Evolutionary conservation across 768 basidiomycete species (phyloP), one percentile per base, ranked within the genome.

Genomic region (Suillus brevipes): DNA sequence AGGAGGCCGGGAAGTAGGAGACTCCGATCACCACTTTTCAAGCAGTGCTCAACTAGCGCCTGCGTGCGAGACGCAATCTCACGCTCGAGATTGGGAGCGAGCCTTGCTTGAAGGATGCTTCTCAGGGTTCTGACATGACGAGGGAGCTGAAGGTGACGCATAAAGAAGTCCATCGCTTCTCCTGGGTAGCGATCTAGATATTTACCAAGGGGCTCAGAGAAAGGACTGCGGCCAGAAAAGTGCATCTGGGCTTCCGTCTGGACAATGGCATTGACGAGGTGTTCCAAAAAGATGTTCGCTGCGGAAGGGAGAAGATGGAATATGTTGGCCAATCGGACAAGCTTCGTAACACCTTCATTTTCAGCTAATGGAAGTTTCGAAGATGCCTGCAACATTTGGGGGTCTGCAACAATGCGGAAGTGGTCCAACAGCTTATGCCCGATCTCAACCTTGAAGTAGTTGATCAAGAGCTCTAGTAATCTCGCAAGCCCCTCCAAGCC

Each of bases 361-460:
- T 97, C 94, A 18, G 87, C 84, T 28, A 94, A 80, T 1, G 95
- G 92, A 6, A 91, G 83, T 64, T 88, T 86, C 0, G 94, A 88
- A 0, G 95, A 91, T 56, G 86, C 87, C 64, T 86, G 84, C 34
- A 98, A 83, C 81, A 93, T 89, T 68, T 89, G 89, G 16, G 94
- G 90, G 71, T 97, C 95, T 31, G 97, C 93, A 25, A 99, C 90
- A 43, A 91, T 88, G 50, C 90, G 89, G 79, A 97, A 98, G 75
- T 99, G 97, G 71, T 99, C 97, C 25, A 99, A 82, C 8, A 99
- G 87, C 78, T 99, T 99, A 76, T 93, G 87, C 0, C 97, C 97
- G 65, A 99, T 99, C 80, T 99, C 97, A 20, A 99, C 97, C 76
- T 98, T 99, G 88, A 99, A 99, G 79, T 99, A 99, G 75, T 98